phyloP scores from a whole-genome alignment of 306 rosid genomes.

The Gastrolobium bilobum region DNA sequence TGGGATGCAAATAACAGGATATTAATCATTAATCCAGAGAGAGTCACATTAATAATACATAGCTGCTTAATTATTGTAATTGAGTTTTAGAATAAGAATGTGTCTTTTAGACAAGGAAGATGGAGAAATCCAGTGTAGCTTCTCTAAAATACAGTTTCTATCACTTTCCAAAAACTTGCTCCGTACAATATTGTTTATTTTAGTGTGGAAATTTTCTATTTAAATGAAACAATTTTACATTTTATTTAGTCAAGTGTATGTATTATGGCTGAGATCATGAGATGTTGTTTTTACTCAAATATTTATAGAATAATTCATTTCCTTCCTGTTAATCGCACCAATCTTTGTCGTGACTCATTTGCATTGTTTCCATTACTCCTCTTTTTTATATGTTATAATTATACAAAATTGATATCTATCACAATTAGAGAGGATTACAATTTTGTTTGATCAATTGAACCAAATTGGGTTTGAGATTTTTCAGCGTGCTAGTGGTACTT shows the following conservation, averaged over 20 bases:
- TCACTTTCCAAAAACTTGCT: background rate
- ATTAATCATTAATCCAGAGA: too few species aligned
- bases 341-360: background rate
- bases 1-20: background rate
- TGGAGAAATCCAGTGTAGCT: background rate
- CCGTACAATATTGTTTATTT: background rate
- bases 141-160: background rate
- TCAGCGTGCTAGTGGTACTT: too few species aligned
- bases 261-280: too few species aligned
- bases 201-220: background rate
- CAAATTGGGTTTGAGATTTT: too few species aligned
- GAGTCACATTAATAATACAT: background rate
- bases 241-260: background rate
- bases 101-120: background rate
- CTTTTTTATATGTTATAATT: too few species aligned
- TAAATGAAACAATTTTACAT: background rate
- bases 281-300: background rate
- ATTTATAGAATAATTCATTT: background rate
- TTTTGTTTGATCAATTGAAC: too few species aligned
- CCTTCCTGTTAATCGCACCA: background rate
- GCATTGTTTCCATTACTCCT: background rate
- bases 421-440: too few species aligned
- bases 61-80: conserved; percentile 1
- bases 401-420: too few species aligned
- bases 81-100: background rate